phyloP scores from a whole-genome alignment of 164 flowering plant genomes.

The Cinnamomum micranthum region DNA sequence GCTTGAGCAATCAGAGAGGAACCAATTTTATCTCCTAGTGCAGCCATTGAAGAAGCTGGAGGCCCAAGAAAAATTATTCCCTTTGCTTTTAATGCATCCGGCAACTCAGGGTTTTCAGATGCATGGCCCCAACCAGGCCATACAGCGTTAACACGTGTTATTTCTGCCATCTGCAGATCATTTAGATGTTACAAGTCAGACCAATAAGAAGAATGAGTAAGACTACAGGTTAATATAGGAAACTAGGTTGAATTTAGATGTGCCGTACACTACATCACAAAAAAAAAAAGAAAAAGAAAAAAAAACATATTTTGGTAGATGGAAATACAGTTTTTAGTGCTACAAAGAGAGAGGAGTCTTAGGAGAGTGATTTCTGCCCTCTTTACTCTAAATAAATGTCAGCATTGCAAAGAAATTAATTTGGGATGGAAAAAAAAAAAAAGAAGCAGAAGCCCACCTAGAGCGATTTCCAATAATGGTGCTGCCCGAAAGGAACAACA shows the following conservation, averaged over 20 bases:
- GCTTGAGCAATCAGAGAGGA: conserved; percentile 99
- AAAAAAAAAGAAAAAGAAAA: too few relatives aligned
- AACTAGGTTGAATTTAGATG: background rate
- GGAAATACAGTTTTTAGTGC: background rate
- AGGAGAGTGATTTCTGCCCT: background rate
- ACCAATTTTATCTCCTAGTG: conserved; percentile 98
- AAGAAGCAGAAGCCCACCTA: too few relatives aligned
- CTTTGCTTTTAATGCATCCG: conserved; percentile 80
- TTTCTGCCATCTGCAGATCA: conserved; percentile 79
- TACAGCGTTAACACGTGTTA: conserved; percentile 92
- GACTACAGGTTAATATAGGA: background rate
- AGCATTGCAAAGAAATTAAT: too few relatives aligned
- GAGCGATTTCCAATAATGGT: too few relatives aligned
- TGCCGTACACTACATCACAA: background rate
- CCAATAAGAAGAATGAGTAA: conserved; percentile 4
- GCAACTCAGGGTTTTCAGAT: conserved; percentile 97
- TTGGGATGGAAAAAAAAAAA: too few relatives aligned
- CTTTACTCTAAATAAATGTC: background rate
- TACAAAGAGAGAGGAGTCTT: background rate
- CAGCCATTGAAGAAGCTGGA: conserved; percentile 87
- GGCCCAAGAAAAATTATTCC: conserved; percentile 96
- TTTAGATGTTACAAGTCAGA: conserved; percentile 12
- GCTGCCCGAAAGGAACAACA: too few relatives aligned
- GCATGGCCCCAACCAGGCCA: conserved; percentile 99
- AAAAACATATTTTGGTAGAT: background rate